Evolutionary conservation across 306 rosid species (phyloP).

Genomic region (Lathyrus aphaca): DNA sequence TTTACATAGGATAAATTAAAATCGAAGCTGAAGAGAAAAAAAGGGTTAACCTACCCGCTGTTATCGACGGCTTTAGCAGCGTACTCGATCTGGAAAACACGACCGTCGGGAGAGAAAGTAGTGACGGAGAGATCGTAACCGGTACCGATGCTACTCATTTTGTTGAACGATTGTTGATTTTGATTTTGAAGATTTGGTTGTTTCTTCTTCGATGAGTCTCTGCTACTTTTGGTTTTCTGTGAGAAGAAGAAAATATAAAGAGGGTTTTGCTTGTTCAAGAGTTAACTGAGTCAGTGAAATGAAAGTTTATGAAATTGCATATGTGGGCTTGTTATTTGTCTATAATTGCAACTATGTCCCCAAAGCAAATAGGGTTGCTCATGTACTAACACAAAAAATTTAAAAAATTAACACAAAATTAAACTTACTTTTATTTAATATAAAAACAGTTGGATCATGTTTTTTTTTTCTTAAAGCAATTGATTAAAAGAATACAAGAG

Average conservation of each 20-base stretch:
- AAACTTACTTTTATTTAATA: too few relatives aligned
- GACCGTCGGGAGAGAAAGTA: slow-evolving; percentile 97
- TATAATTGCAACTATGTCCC: neutral
- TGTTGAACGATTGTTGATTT: neutral
- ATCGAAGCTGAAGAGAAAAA: neutral
- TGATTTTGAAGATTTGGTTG: neutral
- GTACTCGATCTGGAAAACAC: slow-evolving; percentile 97
- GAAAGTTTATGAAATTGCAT: neutral
- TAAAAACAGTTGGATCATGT: too few relatives aligned
- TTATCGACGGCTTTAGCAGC: slow-evolving; percentile 99
- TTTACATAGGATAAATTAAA: neutral
- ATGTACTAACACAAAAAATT: neutral
- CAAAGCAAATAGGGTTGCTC: neutral
- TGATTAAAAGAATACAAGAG: too few relatives aligned
- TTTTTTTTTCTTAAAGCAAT: too few relatives aligned
- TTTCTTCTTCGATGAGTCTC: slow-evolving; percentile 1
- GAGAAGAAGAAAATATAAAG: slow-evolving; percentile 8
- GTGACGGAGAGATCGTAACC: slow-evolving; percentile 99
- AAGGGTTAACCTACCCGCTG: slow-evolving; percentile 61
- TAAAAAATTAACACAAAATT: too few relatives aligned
- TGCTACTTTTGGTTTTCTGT: too few relatives aligned
- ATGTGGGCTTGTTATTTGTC: neutral
- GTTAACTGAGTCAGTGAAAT: neutral
- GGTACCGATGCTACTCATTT: slow-evolving; percentile 77
- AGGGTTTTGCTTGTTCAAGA: slow-evolving; percentile 18